Base-by-base conservation (phyloP, 352 stramenopile genomes). In the Globisporangium rhizosaccharum region DNA sequence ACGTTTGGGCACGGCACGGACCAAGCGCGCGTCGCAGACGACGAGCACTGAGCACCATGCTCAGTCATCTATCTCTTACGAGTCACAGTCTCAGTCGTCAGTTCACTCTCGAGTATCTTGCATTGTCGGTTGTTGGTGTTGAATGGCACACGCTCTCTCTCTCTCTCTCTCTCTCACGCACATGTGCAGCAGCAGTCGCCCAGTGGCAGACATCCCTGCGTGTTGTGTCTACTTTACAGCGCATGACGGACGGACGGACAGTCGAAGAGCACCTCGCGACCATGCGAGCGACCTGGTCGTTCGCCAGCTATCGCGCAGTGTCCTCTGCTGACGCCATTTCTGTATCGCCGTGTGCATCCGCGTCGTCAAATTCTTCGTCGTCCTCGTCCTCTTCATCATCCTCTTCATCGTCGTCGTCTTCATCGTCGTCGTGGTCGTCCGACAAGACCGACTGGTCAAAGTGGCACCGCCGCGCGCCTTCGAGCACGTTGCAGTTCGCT, bases 401-500 rank as follows among this genome's bases (percentile, higher is more conserved):
- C 18, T 58, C 57, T 23, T 67, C 64, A 39, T 85, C 76, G 33
- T 63, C 67, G n/a, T 80, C 75, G 15, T 80, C 65, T 0, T 85
- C 75, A 1, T 86, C 75, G 10, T 77, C 75, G n/a, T 80, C 66
- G 2, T 85, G 71, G 17, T 79, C 71, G 11, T 79, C 68, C n/a
- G 60, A 66, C 59, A 71, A 62, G 41, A 83, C 65, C n/a, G 79
- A 75, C 58, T 85, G 75, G 54, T 87, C 77, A 41, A 78, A 87
- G 61, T 87, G 77, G 23, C 75, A 82, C 26, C 77, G 73, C 42
- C 78, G 76, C 15, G 70, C 72, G 1, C 68, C 75, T 61, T 85
- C 74, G n/a, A 94, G 65, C 53, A 90, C 79, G 57, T 94, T 94
- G 61, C 84, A 92, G 61, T 94, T 94, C 28, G 82, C 71, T 47